phyloP scores from a whole-genome alignment of 257 asterid genomes.

The Linaria vulgaris region DNA sequence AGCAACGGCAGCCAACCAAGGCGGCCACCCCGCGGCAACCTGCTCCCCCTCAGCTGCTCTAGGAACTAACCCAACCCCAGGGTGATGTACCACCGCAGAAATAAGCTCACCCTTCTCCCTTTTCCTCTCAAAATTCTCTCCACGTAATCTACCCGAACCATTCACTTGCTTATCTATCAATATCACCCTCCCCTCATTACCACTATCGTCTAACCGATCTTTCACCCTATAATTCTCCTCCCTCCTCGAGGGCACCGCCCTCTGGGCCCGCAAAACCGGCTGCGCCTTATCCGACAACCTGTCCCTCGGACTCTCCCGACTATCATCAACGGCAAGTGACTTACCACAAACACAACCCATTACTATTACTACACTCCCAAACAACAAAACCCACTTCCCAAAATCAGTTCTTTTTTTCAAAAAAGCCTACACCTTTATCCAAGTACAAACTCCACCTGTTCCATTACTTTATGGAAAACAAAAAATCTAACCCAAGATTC shows the following conservation, averaged over 20 bases:
- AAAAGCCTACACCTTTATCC: conserved; percentile 20
- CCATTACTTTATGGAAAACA: conserved; percentile 35
- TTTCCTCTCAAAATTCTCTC: conserved; percentile 63
- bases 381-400: conserved; percentile 39
- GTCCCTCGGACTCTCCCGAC: conserved; percentile 73
- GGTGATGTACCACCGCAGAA: conserved; percentile 45
- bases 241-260: conserved; percentile 61
- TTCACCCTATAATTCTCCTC: conserved; percentile 54
- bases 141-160: conserved; percentile 55
- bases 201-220: conserved; percentile 51
- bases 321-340: conserved; percentile 74
- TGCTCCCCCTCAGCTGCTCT: conserved; percentile 37
- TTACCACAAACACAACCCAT: conserved; percentile 86
- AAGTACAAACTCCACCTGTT: conserved; percentile 40
- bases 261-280: conserved; percentile 46
- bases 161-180: conserved; percentile 63
- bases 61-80: conserved; percentile 50
- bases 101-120: conserved; percentile 59
- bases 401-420: conserved; percentile 32
- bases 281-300: conserved; percentile 52
- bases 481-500: conserved; percentile 38
- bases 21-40: conserved; percentile 28
- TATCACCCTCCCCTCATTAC: conserved; percentile 55
- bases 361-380: conserved; percentile 24
- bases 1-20: conserved; percentile 21